These are phyloP conservation scores for Hyparrhenia diplandra DNA, from an alignment of 176 grass and related monocot species.

Conservation along the genomic window DNA sequence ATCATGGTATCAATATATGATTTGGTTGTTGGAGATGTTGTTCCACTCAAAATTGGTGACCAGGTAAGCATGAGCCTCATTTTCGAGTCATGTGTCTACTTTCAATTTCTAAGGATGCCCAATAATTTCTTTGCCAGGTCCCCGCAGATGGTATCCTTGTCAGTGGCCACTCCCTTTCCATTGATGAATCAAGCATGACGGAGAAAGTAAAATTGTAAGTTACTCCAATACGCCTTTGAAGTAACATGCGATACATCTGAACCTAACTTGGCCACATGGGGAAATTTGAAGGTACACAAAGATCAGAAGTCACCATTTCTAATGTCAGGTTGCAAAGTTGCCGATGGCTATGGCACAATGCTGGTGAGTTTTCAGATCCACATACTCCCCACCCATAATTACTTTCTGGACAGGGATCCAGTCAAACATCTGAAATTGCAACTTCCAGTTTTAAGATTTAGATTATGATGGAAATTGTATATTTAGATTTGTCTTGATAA, in stretches of 20 bases:
- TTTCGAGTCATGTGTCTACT: constrained; percentile 2
- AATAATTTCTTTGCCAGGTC: constrained; percentile 52
- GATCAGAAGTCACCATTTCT: constrained; percentile 82
- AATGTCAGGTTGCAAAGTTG: constrained; percentile 98
- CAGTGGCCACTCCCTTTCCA: constrained; percentile 84
- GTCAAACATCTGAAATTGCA: background rate
- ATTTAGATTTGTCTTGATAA: background rate
- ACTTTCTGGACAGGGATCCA: background rate
- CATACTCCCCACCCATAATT: background rate
- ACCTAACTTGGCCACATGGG: constrained; percentile 11
- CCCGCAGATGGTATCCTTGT: constrained; percentile 88
- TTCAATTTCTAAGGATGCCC: background rate
- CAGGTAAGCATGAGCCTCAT: constrained; percentile 52
- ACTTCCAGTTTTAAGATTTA: background rate
- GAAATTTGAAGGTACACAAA: constrained; percentile 60
- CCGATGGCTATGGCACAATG: constrained; percentile 91
- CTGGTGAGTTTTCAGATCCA: constrained; percentile 51
- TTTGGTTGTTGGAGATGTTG: constrained; percentile 77
- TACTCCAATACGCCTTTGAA: background rate
- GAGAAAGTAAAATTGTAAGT: constrained; percentile 96
- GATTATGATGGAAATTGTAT: background rate
- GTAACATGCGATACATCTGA: constrained; percentile 3
- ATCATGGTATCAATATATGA: constrained; percentile 81
- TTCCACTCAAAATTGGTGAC: constrained; percentile 97
- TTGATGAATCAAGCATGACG: constrained; percentile 98